These are phyloP conservation scores for Ganoderma meredithae DNA, from an alignment of 1,284 basidiomycete genomes.

Conservation along the genomic window DNA sequence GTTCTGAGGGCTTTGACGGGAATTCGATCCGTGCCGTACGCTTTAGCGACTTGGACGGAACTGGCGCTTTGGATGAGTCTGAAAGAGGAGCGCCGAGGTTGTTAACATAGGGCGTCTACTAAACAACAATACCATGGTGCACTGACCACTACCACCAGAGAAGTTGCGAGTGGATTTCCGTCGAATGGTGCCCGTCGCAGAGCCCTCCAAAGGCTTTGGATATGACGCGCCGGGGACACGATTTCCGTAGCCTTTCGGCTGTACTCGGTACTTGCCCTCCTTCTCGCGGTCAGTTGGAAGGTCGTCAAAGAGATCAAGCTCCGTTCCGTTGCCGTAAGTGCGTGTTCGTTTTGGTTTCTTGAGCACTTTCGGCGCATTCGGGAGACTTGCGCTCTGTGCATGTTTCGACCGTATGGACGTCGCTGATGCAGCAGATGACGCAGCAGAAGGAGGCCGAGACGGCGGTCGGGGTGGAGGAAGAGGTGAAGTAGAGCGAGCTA, in stretches of 20 bases:
- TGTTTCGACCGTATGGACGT: slow-evolving; percentile 47
- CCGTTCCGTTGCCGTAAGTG: slow-evolving; percentile 91
- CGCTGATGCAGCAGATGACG: slow-evolving; percentile 53
- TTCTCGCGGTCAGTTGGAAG: slow-evolving; percentile 86
- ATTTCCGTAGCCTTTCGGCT: slow-evolving; percentile 70
- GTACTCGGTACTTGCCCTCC: slow-evolving; percentile 73
- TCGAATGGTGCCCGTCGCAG: slow-evolving; percentile 60
- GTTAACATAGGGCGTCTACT: slow-evolving; percentile 13
- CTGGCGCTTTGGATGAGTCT: slow-evolving; percentile 38
- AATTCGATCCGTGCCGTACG: slow-evolving; percentile 49
- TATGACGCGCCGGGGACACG: slow-evolving; percentile 64
- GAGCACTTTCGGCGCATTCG: slow-evolving; percentile 70
- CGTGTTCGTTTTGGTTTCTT: slow-evolving; percentile 76
- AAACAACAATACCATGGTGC: neutral
- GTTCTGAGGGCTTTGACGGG: slow-evolving; percentile 36
- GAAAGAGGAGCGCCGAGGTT: slow-evolving; percentile 4
- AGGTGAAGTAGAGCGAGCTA: slow-evolving; percentile 61
- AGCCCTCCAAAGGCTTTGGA: slow-evolving; percentile 48
- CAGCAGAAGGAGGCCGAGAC: slow-evolving; percentile 62
- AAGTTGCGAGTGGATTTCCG: slow-evolving; percentile 50
- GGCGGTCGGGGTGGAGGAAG: slow-evolving; percentile 62
- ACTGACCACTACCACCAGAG: slow-evolving; percentile 44
- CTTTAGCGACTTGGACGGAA: slow-evolving; percentile 49
- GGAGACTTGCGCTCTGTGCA: slow-evolving; percentile 42
- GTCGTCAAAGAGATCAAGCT: slow-evolving; percentile 92